Conservation (phyloP, 73 alveolate genomes). For the Paramecium sonneborni region DNA sequence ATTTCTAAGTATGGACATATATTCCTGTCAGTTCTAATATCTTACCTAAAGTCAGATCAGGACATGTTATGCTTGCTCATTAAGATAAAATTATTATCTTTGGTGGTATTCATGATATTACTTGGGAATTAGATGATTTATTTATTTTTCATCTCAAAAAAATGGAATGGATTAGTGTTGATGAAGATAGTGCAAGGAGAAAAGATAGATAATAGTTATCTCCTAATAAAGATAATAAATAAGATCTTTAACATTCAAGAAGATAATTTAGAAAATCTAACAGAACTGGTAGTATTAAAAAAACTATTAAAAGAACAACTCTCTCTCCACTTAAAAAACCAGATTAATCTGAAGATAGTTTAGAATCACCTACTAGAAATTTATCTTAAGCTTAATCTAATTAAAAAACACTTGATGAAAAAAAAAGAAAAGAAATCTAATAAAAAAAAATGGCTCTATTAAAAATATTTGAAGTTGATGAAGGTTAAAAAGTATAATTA, state of each 20-base stretch:
- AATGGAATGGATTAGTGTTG: constrained; percentile 71
- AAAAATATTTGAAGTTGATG: constrained; percentile 60
- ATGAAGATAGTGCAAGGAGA: constrained; percentile 72
- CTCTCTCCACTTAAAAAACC: constrained; percentile 8
- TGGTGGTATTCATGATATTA: constrained; percentile 86
- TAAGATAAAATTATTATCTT: constrained; percentile 63
- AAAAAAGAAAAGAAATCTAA: constrained; percentile 45
- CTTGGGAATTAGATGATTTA: constrained; percentile 80
- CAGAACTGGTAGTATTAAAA: constrained; percentile 45
- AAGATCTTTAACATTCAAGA: constrained; percentile 25
- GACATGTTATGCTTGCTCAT: constrained; percentile 32
- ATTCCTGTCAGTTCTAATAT: constrained; percentile 10
- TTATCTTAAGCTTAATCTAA: constrained; percentile 19
- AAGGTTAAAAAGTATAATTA: background rate
- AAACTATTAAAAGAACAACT: constrained; percentile 42
- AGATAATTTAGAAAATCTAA: constrained; percentile 23
- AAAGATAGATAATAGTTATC: constrained; percentile 24
- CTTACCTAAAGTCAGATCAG: constrained; percentile 59
- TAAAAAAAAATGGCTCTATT: constrained; percentile 43
- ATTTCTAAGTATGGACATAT: background rate
- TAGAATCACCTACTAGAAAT: constrained; percentile 49
- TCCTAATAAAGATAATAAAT: background rate
- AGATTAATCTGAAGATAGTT: constrained; percentile 59
- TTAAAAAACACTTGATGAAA: constrained; percentile 48
- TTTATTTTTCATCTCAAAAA: constrained; percentile 68